Percentiles rank a stretch among this genome's conserved stretches.
Evolutionary conservation across 306 rosid species (phyloP).

Genomic region (Hippophae rhamnoides): DNA sequence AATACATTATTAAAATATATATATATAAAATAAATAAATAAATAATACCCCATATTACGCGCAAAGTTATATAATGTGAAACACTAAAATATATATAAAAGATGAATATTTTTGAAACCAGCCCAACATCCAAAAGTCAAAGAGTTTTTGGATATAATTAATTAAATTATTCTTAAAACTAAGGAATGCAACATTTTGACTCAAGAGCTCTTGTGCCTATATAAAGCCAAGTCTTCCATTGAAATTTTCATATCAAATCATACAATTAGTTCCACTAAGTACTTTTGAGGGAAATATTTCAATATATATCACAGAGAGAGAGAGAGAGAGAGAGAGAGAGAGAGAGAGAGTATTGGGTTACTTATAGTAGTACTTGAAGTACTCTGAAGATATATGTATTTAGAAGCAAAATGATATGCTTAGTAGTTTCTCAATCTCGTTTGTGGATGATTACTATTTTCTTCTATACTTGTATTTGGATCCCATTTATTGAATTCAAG

Average conservation of each 20-base stretch:
- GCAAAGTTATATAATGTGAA: neutral
- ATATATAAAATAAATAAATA: too few species aligned
- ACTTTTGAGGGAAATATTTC: neutral
- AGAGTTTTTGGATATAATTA: constrained; percentile 7
- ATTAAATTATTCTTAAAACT: constrained; percentile 15
- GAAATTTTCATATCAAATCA: neutral
- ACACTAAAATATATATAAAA: constrained; percentile 3
- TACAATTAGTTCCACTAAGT: too few species aligned
- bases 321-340: too few species aligned
- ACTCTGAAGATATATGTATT: too few species aligned
- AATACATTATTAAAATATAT: too few species aligned
- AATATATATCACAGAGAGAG: neutral
- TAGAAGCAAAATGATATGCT: constrained; percentile 30
- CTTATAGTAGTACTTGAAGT: too few species aligned
- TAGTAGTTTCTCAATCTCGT: constrained; percentile 32
- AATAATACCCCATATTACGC: neutral
- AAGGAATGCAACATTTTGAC: constrained; percentile 20
- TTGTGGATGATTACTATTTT: constrained; percentile 38
- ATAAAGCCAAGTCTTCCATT: constrained; percentile 7
- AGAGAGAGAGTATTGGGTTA: too few species aligned
- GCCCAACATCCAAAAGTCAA: constrained; percentile 30
- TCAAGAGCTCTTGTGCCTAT: constrained; percentile 10
- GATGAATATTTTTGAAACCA: neutral
- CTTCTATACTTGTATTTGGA: constrained; percentile 54
- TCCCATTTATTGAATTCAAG: constrained; percentile 48